A percentile compares a stretch with the other conserved stretches of the same genome.
Conservation (phyloP, 306 rosid genomes). For the Cucurbita ficifolia region DNA sequence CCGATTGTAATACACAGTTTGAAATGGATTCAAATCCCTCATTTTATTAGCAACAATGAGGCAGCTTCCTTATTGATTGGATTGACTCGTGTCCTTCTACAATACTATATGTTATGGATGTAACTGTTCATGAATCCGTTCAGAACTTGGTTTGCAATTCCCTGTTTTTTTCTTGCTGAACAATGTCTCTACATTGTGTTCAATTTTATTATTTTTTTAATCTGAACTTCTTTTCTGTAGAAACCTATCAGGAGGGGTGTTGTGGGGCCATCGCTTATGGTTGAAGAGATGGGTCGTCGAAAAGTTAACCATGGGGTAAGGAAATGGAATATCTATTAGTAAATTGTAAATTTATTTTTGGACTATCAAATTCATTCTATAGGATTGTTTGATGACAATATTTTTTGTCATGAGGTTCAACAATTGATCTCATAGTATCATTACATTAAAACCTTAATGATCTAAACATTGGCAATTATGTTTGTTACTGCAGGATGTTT, state of each 20-base stretch:
- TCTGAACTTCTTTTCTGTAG: constrained; percentile 19
- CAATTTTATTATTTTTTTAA: not conserved
- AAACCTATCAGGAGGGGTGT: constrained; percentile 81
- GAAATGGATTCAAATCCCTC: not conserved
- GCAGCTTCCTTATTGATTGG: not conserved
- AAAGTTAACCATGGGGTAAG: constrained; percentile 53
- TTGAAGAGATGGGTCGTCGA: constrained; percentile 57
- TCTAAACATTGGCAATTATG: not conserved
- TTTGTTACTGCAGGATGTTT: constrained; percentile 42
- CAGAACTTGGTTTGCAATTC: not conserved
- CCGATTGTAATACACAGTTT: not conserved
- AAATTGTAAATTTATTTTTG: not conserved
- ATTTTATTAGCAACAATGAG: not conserved
- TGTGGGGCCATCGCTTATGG: constrained; percentile 73
- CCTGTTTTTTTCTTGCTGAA: not conserved
- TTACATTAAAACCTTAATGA: not conserved
- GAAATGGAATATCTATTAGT: not conserved
- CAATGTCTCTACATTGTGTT: not conserved
- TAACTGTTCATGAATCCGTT: not conserved
- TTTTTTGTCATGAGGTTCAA: not conserved
- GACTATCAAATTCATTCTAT: not conserved
- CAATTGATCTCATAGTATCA: not conserved
- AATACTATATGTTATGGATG: not conserved
- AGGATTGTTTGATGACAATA: not conserved
- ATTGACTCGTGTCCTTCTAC: not conserved